These are phyloP conservation scores for Phytophthora cactorum DNA, from an alignment of 352 stramenopile genomes.

Conservation along the genomic window DNA sequence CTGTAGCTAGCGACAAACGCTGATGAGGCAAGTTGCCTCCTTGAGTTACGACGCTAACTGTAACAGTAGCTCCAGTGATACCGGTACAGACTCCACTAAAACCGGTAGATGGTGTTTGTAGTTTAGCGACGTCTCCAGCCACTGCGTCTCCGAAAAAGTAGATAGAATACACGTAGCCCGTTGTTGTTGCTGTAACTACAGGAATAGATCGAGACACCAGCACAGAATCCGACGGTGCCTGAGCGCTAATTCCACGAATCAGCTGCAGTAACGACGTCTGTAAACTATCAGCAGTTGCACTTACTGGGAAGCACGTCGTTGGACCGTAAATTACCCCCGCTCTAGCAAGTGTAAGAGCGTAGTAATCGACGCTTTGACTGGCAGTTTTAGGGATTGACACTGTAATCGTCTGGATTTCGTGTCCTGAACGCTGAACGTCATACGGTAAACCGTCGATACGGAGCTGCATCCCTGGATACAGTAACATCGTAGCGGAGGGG, in stretches of 20 bases:
- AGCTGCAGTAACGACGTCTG: conserved; percentile 7
- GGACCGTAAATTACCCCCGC: conserved; percentile 29
- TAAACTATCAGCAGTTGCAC: conserved; percentile 21
- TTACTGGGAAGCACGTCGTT: conserved; percentile 47
- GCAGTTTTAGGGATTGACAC: conserved; percentile 42
- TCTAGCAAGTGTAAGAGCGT: conserved; percentile 51
- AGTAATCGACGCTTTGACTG: conserved; percentile 25
- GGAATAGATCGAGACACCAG: conserved; percentile 58
- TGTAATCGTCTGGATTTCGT: conserved; percentile 89
- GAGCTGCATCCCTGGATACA: conserved; percentile 88
- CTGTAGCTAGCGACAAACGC: conserved; percentile 77
- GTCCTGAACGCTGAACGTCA: conserved; percentile 84
- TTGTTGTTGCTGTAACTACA: conserved; percentile 33
- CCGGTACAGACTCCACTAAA: conserved; percentile 32
- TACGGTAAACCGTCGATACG: conserved; percentile 92
- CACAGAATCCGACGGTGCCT: conserved; percentile 34
- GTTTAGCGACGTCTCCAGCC: conserved; percentile 77
- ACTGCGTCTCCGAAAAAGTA: conserved; percentile 91
- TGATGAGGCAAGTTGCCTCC: conserved; percentile 87
- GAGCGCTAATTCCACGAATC: conserved; percentile 28
- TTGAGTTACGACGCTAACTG: conserved; percentile 61
- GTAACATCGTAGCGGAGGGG: conserved; percentile 45
- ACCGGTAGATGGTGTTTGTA: conserved; percentile 21
- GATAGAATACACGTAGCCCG: conserved; percentile 90
- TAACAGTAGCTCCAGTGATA: conserved; percentile 32